Evolutionary conservation across 768 basidiomycete genomes (phyloP).

Genomic region (Termitomyces sp.): DNA sequence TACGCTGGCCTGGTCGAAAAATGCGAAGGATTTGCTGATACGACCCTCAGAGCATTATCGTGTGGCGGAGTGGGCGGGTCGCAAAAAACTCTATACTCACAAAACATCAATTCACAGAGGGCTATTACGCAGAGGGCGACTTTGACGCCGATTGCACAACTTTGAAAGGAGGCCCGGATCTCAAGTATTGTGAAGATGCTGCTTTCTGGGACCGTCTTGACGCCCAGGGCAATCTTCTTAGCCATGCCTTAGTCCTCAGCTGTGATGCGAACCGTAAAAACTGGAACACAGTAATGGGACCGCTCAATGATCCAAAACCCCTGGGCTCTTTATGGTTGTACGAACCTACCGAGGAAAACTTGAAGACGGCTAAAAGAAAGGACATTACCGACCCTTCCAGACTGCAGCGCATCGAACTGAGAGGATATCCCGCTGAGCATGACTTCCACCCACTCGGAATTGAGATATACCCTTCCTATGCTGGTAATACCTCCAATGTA

Average conservation of each 20-base stretch:
- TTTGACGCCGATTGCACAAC: slow-evolving; percentile 40
- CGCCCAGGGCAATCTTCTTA: slow-evolving; percentile 27
- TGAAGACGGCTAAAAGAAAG: slow-evolving; percentile 6
- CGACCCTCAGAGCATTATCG: slow-evolving; percentile 32
- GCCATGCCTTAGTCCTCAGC: slow-evolving; percentile 41
- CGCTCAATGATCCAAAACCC: slow-evolving; percentile 51
- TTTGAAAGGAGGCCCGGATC: slow-evolving; percentile 28
- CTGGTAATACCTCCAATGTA: slow-evolving; percentile 46
- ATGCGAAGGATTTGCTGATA: neutral
- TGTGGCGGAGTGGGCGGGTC: slow-evolving; percentile 41
- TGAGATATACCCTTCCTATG: slow-evolving; percentile 48
- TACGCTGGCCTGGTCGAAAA: slow-evolving; percentile 3
- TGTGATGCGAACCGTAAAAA: slow-evolving; percentile 52
- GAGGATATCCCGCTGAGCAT: slow-evolving; percentile 48
- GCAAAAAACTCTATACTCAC: slow-evolving; percentile 36
- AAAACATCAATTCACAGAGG: slow-evolving; percentile 39
- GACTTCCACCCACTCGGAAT: slow-evolving; percentile 74
- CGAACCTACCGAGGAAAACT: slow-evolving; percentile 15
- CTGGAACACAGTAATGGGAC: slow-evolving; percentile 82
- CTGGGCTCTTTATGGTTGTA: slow-evolving; percentile 63
- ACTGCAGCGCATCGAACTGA: slow-evolving; percentile 38
- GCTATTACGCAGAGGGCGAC: slow-evolving; percentile 48
- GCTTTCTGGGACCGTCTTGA: slow-evolving; percentile 59
- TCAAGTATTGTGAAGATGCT: slow-evolving; percentile 61
- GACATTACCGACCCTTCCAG: slow-evolving; percentile 11